Evolutionary conservation across 345 rosid genomes (phyloP).

Genomic region (Euphorbia lathyris): DNA sequence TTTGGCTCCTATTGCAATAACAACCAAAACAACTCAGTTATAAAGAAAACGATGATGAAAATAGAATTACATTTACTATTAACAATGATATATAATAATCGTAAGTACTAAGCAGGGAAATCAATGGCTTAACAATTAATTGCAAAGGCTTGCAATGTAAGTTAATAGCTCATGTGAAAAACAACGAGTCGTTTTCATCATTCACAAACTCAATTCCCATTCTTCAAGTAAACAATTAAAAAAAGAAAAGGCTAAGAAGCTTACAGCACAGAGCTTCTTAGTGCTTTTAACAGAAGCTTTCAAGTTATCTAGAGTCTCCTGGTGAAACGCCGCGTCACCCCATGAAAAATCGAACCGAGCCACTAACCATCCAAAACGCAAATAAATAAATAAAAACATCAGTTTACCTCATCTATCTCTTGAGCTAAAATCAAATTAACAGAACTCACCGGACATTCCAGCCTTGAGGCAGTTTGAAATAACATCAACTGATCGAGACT

Average conservation of each 20-base stretch:
- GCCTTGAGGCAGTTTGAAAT: constrained; percentile 30
- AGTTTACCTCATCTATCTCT: not conserved
- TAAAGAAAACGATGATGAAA: too few relatives aligned
- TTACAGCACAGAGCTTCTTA: constrained; percentile 35
- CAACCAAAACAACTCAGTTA: not conserved
- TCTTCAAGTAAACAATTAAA: not conserved
- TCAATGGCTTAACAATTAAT: too few relatives aligned
- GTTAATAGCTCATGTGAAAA: not conserved
- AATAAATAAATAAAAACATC: constrained; percentile 7
- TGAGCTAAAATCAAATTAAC: not conserved
- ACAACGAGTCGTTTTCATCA: not conserved
- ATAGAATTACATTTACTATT: not conserved
- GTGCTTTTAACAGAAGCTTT: constrained; percentile 32
- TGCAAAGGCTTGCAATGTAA: not conserved
- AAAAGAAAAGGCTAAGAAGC: constrained; percentile 5
- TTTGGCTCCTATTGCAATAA: not conserved
- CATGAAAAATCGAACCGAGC: constrained; percentile 38
- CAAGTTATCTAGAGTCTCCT: constrained; percentile 30
- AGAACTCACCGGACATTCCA: constrained; percentile 29
- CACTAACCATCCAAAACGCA: constrained; percentile 13
- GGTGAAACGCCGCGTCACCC: constrained; percentile 29
- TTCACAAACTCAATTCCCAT: not conserved
- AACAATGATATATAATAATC: not conserved
- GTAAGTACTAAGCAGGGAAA: not conserved
- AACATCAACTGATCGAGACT: constrained; percentile 29